Evolutionary conservation across 331 rosid species (phyloP).

Genomic region (Dryas integrifolia): DNA sequence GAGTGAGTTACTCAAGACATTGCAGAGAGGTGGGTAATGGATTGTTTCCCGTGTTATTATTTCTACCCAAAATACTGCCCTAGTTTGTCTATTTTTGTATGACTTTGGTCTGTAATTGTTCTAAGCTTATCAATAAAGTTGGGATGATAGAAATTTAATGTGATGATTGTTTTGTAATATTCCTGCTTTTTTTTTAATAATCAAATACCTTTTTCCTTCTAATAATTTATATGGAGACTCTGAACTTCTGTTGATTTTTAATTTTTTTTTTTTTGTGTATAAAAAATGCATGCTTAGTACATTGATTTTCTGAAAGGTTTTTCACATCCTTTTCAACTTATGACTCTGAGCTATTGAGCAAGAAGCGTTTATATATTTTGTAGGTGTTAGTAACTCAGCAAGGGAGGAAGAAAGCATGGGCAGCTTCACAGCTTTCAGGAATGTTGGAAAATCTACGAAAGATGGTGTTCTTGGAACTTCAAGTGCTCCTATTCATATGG

Average conservation of each 20-base stretch:
- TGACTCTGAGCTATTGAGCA: slow-evolving; percentile 4
- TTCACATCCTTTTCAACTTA: neutral
- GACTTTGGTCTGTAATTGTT: neutral
- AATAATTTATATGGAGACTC: neutral
- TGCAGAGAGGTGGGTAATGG: slow-evolving; percentile 65
- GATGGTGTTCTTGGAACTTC: slow-evolving; percentile 75
- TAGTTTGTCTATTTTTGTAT: neutral
- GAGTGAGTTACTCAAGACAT: slow-evolving; percentile 67
- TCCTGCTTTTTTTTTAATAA: neutral
- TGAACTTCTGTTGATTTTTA: neutral
- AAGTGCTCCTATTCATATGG: slow-evolving; percentile 77
- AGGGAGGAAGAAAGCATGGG: slow-evolving; percentile 53
- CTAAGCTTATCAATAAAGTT: neutral
- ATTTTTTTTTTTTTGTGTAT: neutral
- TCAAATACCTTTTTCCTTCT: neutral
- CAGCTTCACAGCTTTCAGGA: slow-evolving; percentile 53
- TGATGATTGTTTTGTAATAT: neutral
- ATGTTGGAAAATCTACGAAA: slow-evolving; percentile 56
- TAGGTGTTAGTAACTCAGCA: slow-evolving; percentile 56
- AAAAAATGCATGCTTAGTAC: neutral
- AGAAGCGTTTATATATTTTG: slow-evolving; percentile 20
- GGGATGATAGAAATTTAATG: neutral
- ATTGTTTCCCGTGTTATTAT: neutral
- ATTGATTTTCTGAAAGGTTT: neutral
- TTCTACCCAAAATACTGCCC: neutral